Conservation (phyloP, 2,329 filamentous ascomycete species). For the Curvularia sp. region DNA sequence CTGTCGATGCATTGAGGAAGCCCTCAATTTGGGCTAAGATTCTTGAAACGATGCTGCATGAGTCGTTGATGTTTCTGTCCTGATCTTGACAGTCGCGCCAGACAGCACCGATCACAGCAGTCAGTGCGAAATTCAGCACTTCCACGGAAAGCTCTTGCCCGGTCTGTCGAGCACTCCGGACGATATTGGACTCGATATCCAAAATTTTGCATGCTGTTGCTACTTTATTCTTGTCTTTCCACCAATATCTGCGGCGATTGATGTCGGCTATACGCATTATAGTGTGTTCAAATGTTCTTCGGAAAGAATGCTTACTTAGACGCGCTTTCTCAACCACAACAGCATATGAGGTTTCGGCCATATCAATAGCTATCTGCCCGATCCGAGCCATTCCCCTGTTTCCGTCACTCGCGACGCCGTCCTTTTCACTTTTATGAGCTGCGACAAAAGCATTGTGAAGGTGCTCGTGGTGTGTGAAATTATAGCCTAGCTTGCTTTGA, state of each 20-base stretch:
- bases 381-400: slow-evolving; percentile 11
- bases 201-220: slow-evolving; percentile 5
- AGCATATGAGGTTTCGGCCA: slow-evolving; percentile 8
- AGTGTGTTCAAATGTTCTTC: too few species aligned
- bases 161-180: slow-evolving; percentile 7
- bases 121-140: slow-evolving; percentile 12
- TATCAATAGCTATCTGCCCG: slow-evolving; percentile 3
- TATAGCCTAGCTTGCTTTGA: slow-evolving; percentile 1
- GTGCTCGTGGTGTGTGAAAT: background rate
- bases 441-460: background rate
- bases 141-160: slow-evolving; percentile 1
- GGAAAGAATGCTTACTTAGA: slow-evolving; percentile 1
- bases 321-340: slow-evolving; percentile 7
- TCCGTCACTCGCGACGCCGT: slow-evolving; percentile 1
- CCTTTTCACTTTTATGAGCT: background rate
- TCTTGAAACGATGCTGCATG: slow-evolving; percentile 6
- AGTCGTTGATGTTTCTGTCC: background rate
- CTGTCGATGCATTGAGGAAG: background rate
- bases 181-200: slow-evolving; percentile 6
- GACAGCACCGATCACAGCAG: slow-evolving; percentile 11
- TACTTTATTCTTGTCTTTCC: slow-evolving; percentile 7
- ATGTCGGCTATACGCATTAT: slow-evolving; percentile 5
- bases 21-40: slow-evolving; percentile 1
- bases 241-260: slow-evolving; percentile 7
- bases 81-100: slow-evolving; percentile 12